Evolutionary conservation across 495 filamentous ascomycete species (phyloP), one percentile per base, ranked within the genome.

Genomic region (Annulohypoxylon stygium): DNA sequence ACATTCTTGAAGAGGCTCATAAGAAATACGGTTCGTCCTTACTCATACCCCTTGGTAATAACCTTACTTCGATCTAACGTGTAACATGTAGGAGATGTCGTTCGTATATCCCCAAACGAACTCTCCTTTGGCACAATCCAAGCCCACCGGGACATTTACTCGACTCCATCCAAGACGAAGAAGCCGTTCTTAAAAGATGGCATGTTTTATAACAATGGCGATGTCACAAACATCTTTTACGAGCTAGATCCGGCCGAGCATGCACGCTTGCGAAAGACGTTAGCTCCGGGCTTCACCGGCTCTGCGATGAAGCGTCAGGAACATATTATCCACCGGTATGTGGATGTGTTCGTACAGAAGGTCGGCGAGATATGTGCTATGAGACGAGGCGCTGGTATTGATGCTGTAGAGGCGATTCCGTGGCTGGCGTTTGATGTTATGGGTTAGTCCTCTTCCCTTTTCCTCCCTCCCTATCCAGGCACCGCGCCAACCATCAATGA

Each of bases 401-500:
- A 83, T 59, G 74, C 87, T 1, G 68, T 61, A 0, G 76, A 82
- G 54, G 85, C 82, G 76, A 81, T 83, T 51, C 83, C 80, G 18
- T 86, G 76, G 70, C 78, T 82, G 0, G 83, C 83, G 5, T 88
- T 89, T 36, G 87, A 88, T 45, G 76, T 87, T 10, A 84, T 85
- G 60, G 86, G 86, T 77, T 37, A 61, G 75, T 34, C 45, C 10
- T 39, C 2, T 43, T 14, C 12, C 39, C 39, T 39, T 11, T 39
- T 6, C 36, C 36, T 30, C 4, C 26, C 26, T 23, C 55, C 41
- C n/a, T 18, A 34, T 23, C 23, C 55, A 36, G 37, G 14, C n/a
- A 39, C 50, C 50, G 6, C 5, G 2, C 54, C 11, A 20, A 58
- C 4, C 6, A 30, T 2, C 1, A 30, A 1, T 3, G 3, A 39